These are phyloP conservation scores for Trametes pubescens DNA, from an alignment of 1,284 basidiomycete species.

Conservation along the genomic window DNA sequence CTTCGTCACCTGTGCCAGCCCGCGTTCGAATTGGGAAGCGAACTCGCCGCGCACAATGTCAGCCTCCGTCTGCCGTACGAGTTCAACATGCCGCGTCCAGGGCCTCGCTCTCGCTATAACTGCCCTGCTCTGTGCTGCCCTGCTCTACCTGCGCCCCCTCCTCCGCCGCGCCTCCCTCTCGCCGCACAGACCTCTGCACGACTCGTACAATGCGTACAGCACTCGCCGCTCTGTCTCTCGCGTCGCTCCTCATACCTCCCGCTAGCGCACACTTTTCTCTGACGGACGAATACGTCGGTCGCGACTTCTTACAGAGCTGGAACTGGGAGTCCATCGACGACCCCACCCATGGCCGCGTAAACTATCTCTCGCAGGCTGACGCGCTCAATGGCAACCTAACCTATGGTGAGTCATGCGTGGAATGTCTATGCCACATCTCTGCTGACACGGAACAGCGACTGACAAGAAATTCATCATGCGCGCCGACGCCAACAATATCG, in stretches of 20 bases:
- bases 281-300: conserved; percentile 48
- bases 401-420: conserved; percentile 42
- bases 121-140: conserved; percentile 39
- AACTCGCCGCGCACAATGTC: conserved; percentile 19
- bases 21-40: conserved; percentile 16
- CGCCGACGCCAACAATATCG: conserved; percentile 50
- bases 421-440: no score
- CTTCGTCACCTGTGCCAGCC: conserved; percentile 14
- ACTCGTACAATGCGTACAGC: conserved; percentile 41
- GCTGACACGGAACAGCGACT: conserved; percentile 39
- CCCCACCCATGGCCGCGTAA: conserved; percentile 64
- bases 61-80: conserved; percentile 18
- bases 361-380: conserved; percentile 54
- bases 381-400: conserved; percentile 51
- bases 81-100: conserved; percentile 7
- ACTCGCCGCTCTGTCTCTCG: conserved; percentile 30
- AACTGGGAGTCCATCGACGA: conserved; percentile 57
- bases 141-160: conserved; percentile 40
- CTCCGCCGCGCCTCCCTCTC: conserved; percentile 27
- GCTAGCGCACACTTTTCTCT: conserved; percentile 42
- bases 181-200: conserved; percentile 33
- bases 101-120: conserved; percentile 9
- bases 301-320: conserved; percentile 55
- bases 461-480: conserved; percentile 59
- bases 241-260: conserved; percentile 32